Base-by-base conservation (phyloP, 2,329 filamentous ascomycete genomes). In the Periconia sp. region DNA sequence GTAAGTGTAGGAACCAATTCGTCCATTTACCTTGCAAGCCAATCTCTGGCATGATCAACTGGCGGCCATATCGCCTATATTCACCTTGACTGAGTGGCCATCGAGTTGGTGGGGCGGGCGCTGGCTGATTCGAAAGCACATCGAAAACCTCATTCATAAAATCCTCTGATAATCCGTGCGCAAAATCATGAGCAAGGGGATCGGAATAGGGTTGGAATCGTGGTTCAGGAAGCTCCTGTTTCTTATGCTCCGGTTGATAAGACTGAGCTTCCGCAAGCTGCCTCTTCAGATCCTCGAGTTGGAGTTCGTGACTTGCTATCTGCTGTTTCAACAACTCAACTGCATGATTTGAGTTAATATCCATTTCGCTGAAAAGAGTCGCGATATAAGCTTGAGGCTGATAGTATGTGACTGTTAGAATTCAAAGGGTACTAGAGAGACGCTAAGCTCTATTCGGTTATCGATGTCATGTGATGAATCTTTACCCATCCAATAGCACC, bases 51-150 rank as follows among this genome's bases (percentile, higher is more conserved):
- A 97, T 85, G 59, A 97, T 92, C 78, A 97, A 87, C 75, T 97
- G 93, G 40, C 93, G 82, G 8, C 91, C 92, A 76, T 97, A 97
- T 56, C 92, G 83, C 59, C 85, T 85, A 71, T 96, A 96, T 64
- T 97, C 92, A 6, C 88, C 83, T 15, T 80, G 76, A 3, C 76
- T 73, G 2, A 96, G 78, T 0, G 90, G 90, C 88, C 90, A 93
- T 55, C 52, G 60, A 45, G 48, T 57, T 18, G 42, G 41, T n/a
- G 52, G 44, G 5, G 54, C 50, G 31, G 49, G 54, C 13, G 52
- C 54, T 41, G 57, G 49, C 20, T 52, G 49, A 11, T 70, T 64
- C 1, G 65, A 59, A 30, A 77, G 51, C 0, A 70, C 72, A 1
- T 73, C 73, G 48, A 75, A 68, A 0, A 77, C 63, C 58, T 79